Base-by-base conservation (phyloP, 345 rosid genomes). In the Viola odorata region DNA sequence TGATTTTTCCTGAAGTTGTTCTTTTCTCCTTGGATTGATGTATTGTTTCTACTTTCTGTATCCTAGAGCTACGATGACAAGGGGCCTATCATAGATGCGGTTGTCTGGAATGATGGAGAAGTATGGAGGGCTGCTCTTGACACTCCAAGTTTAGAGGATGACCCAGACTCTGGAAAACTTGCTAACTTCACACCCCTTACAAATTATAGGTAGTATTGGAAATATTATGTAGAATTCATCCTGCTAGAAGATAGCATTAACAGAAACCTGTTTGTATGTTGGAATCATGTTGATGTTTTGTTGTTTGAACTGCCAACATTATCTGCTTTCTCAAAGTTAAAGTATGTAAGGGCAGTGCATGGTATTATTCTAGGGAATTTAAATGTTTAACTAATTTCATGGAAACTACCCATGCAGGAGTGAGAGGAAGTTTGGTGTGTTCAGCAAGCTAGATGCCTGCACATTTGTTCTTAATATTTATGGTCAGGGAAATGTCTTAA, bases 81-180 rank as follows among this genome's bases (percentile, higher is more conserved):
- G 76, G 99, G 99, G 57, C 97, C 97, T 74, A 73, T 85, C 58
- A 82, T 94, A 64, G 99, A 94, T 66, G 95, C 96, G 78, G 91
- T 88, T 72, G 96, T 86, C 45, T 94, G 99, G 99, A 81, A 94
- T 74, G 97, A 94, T 68, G 99, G 96, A 53, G 92, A 88, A 69
- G 75, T 84, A 44, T 94, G 99, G 97, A 85, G 97, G 80, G 96
- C 68, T 72, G 97, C 97, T 57, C 87, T 94, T 71, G 99, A 94
- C 70, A 90, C 96, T 6, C 99, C 85, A 66, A 88, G 78, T 71
- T 83, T 94, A 53, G 97, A 84, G 80, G 85, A 88, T 73, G 86
- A 81, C 74, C 77, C 86, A 68, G 84, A 83, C 56, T 62, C 81
- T 65, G 97, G 99, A 70, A 87, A 80, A 74, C 91, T 94, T 45